Percentiles rank a stretch among this genome's conserved stretches.
phyloP scores from a whole-genome alignment of 1,139 yeast species.

The Hansenula lynferdii region DNA sequence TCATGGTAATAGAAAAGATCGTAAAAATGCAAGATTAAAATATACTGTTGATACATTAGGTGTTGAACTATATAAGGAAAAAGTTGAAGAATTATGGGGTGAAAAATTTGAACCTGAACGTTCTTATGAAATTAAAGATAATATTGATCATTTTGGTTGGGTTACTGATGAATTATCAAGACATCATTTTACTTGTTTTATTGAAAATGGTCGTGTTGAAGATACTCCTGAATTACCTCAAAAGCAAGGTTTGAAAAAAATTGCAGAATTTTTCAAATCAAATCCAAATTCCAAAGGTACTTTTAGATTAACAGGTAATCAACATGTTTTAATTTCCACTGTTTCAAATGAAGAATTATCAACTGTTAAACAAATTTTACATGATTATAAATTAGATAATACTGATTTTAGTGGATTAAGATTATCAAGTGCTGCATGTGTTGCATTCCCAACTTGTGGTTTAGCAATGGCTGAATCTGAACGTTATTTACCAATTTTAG shows the following conservation, averaged over 20 bases:
- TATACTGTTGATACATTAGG: slow-evolving; percentile 94
- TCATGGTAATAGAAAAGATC: slow-evolving; percentile 89
- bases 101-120: slow-evolving; percentile 65
- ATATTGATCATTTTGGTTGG: slow-evolving; percentile 95
- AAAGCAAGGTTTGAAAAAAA: slow-evolving; percentile 76
- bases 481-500: slow-evolving; percentile 83
- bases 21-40: slow-evolving; percentile 97
- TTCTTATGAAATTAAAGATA: slow-evolving; percentile 75
- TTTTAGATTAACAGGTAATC: slow-evolving; percentile 94
- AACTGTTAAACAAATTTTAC: slow-evolving; percentile 56
- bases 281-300: slow-evolving; percentile 53
- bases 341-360: slow-evolving; percentile 66
- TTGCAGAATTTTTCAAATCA: slow-evolving; percentile 59
- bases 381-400: slow-evolving; percentile 78
- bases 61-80: slow-evolving; percentile 70
- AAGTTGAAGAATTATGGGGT: slow-evolving; percentile 83
- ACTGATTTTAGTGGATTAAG: slow-evolving; percentile 80
- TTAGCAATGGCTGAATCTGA: slow-evolving; percentile 99
- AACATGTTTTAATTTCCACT: slow-evolving; percentile 77
- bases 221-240: slow-evolving; percentile 89
- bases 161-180: slow-evolving; percentile 79
- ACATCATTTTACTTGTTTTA: slow-evolving; percentile 90
- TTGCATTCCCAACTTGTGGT: slow-evolving; percentile 98
- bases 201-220: slow-evolving; percentile 96
- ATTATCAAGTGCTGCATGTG: slow-evolving; percentile 93